Evolutionary conservation across 1,284 basidiomycete species (phyloP).

Genomic region (Cystobasidiaceae sp.): DNA sequence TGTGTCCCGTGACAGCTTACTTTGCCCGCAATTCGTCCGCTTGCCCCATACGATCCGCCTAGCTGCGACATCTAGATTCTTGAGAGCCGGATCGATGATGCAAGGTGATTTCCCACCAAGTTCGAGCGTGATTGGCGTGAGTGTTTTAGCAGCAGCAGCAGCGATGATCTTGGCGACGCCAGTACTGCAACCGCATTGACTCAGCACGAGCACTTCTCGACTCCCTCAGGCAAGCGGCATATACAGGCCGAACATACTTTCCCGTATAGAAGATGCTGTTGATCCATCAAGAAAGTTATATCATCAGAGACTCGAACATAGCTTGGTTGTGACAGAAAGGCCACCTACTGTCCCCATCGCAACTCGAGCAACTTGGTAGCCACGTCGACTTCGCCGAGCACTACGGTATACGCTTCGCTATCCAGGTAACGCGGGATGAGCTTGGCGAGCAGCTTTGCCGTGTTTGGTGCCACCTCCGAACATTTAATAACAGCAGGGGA

Average conservation of each 20-base stretch:
- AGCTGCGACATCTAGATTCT: constrained; percentile 57
- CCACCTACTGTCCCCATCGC: constrained; percentile 74
- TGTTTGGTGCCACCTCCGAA: constrained; percentile 68
- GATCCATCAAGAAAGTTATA: not conserved
- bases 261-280: constrained; percentile 30
- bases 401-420: constrained; percentile 61
- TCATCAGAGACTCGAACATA: not conserved
- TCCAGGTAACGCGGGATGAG: constrained; percentile 78
- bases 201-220: not conserved
- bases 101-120: constrained; percentile 79
- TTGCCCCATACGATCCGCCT: constrained; percentile 75
- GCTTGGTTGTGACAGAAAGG: not conserved
- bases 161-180: constrained; percentile 72
- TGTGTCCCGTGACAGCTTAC: constrained; percentile 34
- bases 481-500: constrained; percentile 70
- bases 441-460: constrained; percentile 63
- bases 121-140: constrained; percentile 75
- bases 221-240: not conserved
- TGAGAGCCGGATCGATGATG: constrained; percentile 62
- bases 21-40: constrained; percentile 67
- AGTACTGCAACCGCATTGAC: constrained; percentile 53
- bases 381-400: constrained; percentile 70
- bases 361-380: constrained; percentile 72
- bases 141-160: constrained; percentile 73
- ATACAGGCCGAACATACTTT: constrained; percentile 2